Conservation (phyloP, 305 asterid species). For the Andrographis paniculata region DNA sequence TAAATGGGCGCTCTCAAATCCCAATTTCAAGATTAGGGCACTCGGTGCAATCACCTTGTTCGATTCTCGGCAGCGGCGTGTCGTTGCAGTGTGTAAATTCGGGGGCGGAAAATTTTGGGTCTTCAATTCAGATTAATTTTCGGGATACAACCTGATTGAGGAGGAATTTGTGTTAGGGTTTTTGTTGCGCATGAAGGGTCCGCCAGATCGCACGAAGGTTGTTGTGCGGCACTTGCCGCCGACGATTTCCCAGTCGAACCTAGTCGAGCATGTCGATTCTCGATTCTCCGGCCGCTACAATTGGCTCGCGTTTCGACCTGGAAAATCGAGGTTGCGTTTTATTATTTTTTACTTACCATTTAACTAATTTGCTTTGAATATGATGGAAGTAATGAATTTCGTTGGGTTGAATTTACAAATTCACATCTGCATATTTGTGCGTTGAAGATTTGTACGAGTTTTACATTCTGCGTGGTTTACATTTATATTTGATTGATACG, state of each 20-base stretch:
- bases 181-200: conserved; percentile 56
- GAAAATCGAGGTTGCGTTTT: conserved; percentile 53
- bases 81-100: conserved; percentile 30
- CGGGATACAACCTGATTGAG: background rate
- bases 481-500: too few species aligned
- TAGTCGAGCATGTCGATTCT: conserved; percentile 57
- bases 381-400: too few species aligned
- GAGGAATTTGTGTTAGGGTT: conserved; percentile 32
- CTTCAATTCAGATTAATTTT: conserved; percentile 14
- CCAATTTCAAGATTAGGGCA: conserved; percentile 34
- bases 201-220: conserved; percentile 71
- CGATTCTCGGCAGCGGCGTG: conserved; percentile 3
- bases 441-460: too few species aligned
- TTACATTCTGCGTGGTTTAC: too few species aligned
- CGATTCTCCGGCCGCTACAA: conserved; percentile 59
- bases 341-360: too few species aligned
- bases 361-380: too few species aligned
- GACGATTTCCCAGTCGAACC: conserved; percentile 57
- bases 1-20: conserved; percentile 33
- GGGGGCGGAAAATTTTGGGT: conserved; percentile 15
- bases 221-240: conserved; percentile 92
- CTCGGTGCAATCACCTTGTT: background rate
- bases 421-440: too few species aligned
- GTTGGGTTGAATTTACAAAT: too few species aligned
- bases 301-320: conserved; percentile 51